Conservation (phyloP, 768 basidiomycete genomes). For the Panaeolus cyanescens region DNA sequence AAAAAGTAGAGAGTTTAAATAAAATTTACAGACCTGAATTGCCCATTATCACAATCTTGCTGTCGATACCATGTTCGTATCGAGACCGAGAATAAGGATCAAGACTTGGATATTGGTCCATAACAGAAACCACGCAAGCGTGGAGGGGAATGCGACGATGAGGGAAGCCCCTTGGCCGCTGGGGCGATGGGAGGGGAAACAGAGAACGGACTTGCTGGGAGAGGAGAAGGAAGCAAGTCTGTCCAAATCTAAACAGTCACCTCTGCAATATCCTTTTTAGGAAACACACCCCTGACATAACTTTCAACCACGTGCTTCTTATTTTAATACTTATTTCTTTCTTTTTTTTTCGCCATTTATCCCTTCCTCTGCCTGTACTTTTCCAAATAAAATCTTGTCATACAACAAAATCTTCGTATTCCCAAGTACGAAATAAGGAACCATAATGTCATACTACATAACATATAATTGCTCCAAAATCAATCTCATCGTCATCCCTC, state of each 20-base stretch:
- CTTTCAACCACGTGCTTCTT: conserved; percentile 35
- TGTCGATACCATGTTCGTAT: conserved; percentile 86
- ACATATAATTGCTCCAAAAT: conserved; percentile 29
- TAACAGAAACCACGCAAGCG: conserved; percentile 29
- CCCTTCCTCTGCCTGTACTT: not conserved
- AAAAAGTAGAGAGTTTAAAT: not conserved
- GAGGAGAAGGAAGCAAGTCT: conserved; percentile 26
- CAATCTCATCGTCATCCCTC: conserved; percentile 23
- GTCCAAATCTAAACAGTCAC: conserved; percentile 16
- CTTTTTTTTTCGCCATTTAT: conserved; percentile 12
- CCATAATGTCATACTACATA: conserved; percentile 5
- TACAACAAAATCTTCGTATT: conserved; percentile 3
- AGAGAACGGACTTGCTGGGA: conserved; percentile 23
- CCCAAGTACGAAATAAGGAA: not conserved
- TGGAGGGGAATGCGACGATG: conserved; percentile 18
- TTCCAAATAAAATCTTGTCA: not conserved
- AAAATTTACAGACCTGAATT: conserved; percentile 48
- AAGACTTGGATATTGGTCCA: conserved; percentile 55
- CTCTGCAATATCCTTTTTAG: conserved; percentile 23
- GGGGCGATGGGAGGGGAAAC: conserved; percentile 40
- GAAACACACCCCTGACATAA: conserved; percentile 28
- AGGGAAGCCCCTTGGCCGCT: conserved; percentile 45
- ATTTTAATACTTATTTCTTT: conserved; percentile 7
- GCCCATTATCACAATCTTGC: conserved; percentile 96
- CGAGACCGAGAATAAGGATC: conserved; percentile 69